A percentile compares a stretch with the other conserved stretches of the same genome.
phyloP scores from a whole-genome alignment of 495 filamentous ascomycete species.

The Neurospora intermedia region DNA sequence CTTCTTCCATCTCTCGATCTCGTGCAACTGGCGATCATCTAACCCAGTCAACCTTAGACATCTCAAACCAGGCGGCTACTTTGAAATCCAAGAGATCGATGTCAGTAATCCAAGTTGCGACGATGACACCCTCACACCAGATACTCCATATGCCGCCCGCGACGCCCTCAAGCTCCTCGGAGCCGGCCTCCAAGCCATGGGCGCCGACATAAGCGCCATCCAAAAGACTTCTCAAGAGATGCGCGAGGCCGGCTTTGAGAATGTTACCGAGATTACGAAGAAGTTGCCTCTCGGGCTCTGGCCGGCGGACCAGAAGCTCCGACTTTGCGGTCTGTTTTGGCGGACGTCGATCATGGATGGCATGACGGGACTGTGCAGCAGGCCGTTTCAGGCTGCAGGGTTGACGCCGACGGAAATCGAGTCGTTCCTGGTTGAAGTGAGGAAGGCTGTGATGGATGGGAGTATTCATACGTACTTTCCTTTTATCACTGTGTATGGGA shows the following conservation, averaged over 20 bases:
- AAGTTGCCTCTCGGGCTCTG: constrained; percentile 26
- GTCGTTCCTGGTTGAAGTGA: constrained; percentile 28
- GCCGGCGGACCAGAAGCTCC: constrained; percentile 22
- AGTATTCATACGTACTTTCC: constrained; percentile 23
- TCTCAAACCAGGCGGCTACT: constrained; percentile 42
- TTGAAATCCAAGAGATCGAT: constrained; percentile 42
- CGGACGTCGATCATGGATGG: constrained; percentile 27
- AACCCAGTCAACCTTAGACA: constrained; percentile 17
- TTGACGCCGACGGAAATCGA: constrained; percentile 30
- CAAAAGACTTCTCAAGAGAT: constrained; percentile 8
- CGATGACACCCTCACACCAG: constrained; percentile 26
- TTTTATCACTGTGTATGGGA: constrained; percentile 21
- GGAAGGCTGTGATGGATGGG: constrained; percentile 22
- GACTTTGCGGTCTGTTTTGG: constrained; percentile 24
- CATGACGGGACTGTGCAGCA: constrained; percentile 18
- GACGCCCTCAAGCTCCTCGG: constrained; percentile 23
- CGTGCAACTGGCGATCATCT: not conserved
- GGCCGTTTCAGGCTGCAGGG: constrained; percentile 22
- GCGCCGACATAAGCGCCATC: constrained; percentile 20
- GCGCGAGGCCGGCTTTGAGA: constrained; percentile 20
- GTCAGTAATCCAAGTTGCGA: constrained; percentile 26
- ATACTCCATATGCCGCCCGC: constrained; percentile 26
- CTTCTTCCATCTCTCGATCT: not conserved
- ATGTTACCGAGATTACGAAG: constrained; percentile 11
- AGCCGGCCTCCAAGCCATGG: constrained; percentile 16